These are phyloP conservation scores for Avena atlantica DNA, from an alignment of 176 grass and related monocot species.

Conservation along the genomic window DNA sequence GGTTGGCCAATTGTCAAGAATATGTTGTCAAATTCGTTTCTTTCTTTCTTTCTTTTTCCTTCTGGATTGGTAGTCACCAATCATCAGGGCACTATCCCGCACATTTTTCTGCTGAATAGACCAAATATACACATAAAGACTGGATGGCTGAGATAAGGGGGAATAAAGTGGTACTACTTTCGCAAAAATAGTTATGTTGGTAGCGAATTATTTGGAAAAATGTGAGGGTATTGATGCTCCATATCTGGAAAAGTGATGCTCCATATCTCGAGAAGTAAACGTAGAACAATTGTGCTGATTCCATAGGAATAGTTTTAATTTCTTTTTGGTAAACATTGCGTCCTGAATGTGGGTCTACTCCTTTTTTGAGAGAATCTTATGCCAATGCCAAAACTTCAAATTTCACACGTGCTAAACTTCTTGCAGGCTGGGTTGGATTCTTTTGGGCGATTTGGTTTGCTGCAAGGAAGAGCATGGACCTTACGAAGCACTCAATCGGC, in stretches of 20 bases:
- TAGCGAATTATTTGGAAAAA: neutral
- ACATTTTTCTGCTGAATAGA: conserved; percentile 27
- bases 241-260: conserved; percentile 32
- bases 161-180: conserved; percentile 33
- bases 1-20: conserved; percentile 1
- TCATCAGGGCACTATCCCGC: neutral
- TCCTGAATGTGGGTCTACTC: no score
- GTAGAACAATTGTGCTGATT: neutral
- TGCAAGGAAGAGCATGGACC: conserved; percentile 70
- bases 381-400: neutral
- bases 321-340: neutral
- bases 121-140: neutral
- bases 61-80: neutral
- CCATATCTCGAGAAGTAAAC: neutral
- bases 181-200: conserved; percentile 7
- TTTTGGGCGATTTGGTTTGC: conserved; percentile 76
- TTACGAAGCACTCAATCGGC: conserved; percentile 65
- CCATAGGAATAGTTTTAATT: neutral
- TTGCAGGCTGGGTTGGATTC: conserved; percentile 87
- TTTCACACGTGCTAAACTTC: neutral
- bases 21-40: neutral
- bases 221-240: conserved; percentile 35
- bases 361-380: neutral
- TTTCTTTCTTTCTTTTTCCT: neutral
- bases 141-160: neutral